A percentile compares a stretch with the other conserved stretches of the same genome.
phyloP scores from a whole-genome alignment of 2,329 filamentous ascomycete genomes.

The Geosmithia morbida region DNA sequence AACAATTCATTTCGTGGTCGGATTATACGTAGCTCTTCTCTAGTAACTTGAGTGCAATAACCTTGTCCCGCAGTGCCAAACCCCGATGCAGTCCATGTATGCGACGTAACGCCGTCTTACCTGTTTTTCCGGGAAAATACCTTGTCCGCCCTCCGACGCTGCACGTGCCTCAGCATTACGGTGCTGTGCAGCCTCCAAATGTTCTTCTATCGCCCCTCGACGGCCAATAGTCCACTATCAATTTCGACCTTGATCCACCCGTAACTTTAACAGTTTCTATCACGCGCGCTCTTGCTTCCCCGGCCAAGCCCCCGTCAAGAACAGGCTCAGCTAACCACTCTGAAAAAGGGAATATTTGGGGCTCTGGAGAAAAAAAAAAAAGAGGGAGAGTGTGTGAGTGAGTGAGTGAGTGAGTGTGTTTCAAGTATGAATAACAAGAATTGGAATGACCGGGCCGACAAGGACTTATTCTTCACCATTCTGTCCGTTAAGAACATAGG shows the following conservation, averaged over 20 bases:
- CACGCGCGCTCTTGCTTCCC: slow-evolving; percentile 3
- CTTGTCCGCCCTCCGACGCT: neutral
- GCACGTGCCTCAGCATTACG: neutral
- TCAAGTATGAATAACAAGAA: slow-evolving; percentile 37
- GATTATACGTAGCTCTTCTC: neutral
- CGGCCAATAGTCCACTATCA: slow-evolving; percentile 21
- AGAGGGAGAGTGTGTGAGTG: neutral
- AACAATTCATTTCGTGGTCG: neutral
- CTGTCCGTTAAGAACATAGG: slow-evolving; percentile 48
- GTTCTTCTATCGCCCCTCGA: neutral
- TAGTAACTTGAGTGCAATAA: neutral
- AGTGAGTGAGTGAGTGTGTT: neutral
- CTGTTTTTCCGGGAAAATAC: neutral
- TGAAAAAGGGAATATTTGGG: no score
- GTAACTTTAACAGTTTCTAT: slow-evolving; percentile 20
- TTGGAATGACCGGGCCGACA: slow-evolving; percentile 47
- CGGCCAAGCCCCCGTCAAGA: no score
- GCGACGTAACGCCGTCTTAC: neutral
- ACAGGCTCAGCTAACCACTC: no score
- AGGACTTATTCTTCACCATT: slow-evolving; percentile 49
- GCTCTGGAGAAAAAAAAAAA: neutral
- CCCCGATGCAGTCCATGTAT: neutral
- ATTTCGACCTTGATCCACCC: slow-evolving; percentile 21
- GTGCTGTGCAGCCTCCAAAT: neutral
- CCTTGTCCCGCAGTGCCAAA: neutral